Base-by-base conservation (phyloP, 768 basidiomycete species). In the Lactifluus piperatus region DNA sequence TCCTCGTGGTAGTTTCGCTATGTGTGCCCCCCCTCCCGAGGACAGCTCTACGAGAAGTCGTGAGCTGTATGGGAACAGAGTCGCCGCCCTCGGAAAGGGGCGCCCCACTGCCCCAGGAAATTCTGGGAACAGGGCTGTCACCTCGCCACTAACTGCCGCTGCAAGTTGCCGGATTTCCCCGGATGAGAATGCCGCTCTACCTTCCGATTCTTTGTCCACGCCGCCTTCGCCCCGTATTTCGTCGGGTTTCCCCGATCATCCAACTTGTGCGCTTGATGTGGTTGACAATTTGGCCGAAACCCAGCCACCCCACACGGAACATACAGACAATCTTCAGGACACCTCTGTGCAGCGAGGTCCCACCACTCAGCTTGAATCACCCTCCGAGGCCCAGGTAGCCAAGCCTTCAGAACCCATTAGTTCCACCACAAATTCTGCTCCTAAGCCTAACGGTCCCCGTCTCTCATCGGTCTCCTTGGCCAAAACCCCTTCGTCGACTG, bases 21-120 rank as follows among this genome's bases (percentile, higher is more conserved):
- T 86, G 63, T 84, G 84, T 16, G 80, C 79, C 11, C 84, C 85
- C 3, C 81, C 80, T n/a, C 68, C 70, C 26, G 69, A 76, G 34
- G 78, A 77, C 26, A 74, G 72, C 13, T 74, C 76, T 46, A 68
- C 75, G 43, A 79, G 75, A 67, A 79, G 78, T 64, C 78, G 79
- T 52, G 86, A 89, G 71, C 72, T 88, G 34, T 88, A 88, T 67
- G 88, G 85, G 22, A 90, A 90, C 70, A 77, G 87, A 39, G 79
- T 89, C 32, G 81, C 71, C 41, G 57, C 69, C 62, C 54, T 68
- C 67, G 49, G 69, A 66, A 54, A 70, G 66, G 62, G 61, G 11
- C 63, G 62, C 20, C 64, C 64, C 44, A 54, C 60, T 1, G 61
- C 49, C 20, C 54, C 62, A 16, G 56, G 56, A 43, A 57, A 53